Percentiles rank a stretch among this genome's conserved stretches.
Evolutionary conservation across 768 basidiomycete species (phyloP).

Genomic region (Jaapia argillacea): DNA sequence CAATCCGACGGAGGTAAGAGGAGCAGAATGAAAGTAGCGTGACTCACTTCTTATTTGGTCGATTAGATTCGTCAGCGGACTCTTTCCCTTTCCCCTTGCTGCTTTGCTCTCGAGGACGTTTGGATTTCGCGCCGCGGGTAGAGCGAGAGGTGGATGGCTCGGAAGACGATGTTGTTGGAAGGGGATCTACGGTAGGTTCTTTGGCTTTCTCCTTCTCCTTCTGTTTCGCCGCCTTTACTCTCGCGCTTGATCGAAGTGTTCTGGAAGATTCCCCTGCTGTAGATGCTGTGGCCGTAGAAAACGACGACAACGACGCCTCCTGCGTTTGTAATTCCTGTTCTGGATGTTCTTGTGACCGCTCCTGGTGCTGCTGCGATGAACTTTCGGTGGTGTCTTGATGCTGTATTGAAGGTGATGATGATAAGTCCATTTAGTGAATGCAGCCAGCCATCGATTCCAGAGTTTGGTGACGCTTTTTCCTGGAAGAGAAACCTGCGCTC

Average conservation of each 20-base stretch:
- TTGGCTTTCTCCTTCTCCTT: conserved; percentile 18
- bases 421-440: conserved; percentile 89
- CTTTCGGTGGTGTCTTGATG: conserved; percentile 63
- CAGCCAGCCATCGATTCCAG: conserved; percentile 74
- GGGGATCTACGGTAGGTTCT: conserved; percentile 10
- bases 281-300: conserved; percentile 21
- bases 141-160: conserved; percentile 10
- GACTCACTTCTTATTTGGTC: conserved; percentile 56
- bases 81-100: conserved; percentile 61
- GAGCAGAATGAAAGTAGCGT: conserved; percentile 5
- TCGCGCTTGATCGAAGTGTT: conserved; percentile 59
- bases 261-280: conserved; percentile 38
- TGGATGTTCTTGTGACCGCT: conserved; percentile 22
- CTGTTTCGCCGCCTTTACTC: conserved; percentile 16
- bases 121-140: conserved; percentile 20
- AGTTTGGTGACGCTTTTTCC: too few relatives aligned
- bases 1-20: too few relatives aligned
- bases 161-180: conserved; percentile 2
- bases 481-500: too few relatives aligned
- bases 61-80: conserved; percentile 37
- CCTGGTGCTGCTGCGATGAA: conserved; percentile 36
- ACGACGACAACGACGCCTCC: too few relatives aligned
- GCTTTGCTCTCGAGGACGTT: conserved; percentile 41
- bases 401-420: conserved; percentile 61
- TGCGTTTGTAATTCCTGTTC: too few relatives aligned